Conservation (phyloP, 768 basidiomycete genomes). For the Russula virescens region DNA sequence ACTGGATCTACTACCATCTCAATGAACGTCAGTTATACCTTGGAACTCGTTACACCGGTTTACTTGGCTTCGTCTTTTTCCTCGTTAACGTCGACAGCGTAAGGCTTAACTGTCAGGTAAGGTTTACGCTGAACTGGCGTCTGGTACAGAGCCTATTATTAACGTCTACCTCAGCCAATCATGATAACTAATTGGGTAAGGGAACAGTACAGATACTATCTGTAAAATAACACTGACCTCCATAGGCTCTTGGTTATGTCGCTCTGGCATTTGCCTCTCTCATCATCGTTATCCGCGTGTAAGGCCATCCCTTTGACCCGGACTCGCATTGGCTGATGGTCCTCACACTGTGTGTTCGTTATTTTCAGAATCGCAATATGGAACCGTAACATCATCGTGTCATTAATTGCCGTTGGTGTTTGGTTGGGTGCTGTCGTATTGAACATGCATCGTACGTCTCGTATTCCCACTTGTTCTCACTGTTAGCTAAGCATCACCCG, state of each 20-base stretch:
- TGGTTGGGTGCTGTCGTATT: not conserved
- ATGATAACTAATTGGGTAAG: not conserved
- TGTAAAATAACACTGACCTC: no score
- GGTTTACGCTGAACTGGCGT: not conserved
- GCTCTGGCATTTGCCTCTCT: conserved; percentile 5
- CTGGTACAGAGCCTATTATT: not conserved
- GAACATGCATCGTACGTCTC: conserved; percentile 1
- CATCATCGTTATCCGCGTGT: conserved; percentile 4
- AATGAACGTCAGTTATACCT: conserved; percentile 7
- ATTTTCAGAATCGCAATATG: conserved; percentile 14
- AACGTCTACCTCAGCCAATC: not conserved
- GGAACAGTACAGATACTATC: not conserved
- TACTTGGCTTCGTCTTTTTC: not conserved
- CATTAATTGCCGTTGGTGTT: not conserved
- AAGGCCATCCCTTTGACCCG: not conserved
- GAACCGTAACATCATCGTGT: not conserved
- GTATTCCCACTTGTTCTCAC: not conserved
- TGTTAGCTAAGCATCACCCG: not conserved
- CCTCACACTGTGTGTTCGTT: not conserved
- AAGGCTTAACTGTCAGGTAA: not conserved
- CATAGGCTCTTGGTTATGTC: not conserved
- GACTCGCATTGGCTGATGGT: not conserved
- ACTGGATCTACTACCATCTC: no score
- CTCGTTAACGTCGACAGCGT: not conserved
- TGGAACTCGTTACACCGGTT: conserved; percentile 5